Evolutionary conservation across 768 basidiomycete genomes (phyloP).

Genomic region (Pleurotus cornucopiae): DNA sequence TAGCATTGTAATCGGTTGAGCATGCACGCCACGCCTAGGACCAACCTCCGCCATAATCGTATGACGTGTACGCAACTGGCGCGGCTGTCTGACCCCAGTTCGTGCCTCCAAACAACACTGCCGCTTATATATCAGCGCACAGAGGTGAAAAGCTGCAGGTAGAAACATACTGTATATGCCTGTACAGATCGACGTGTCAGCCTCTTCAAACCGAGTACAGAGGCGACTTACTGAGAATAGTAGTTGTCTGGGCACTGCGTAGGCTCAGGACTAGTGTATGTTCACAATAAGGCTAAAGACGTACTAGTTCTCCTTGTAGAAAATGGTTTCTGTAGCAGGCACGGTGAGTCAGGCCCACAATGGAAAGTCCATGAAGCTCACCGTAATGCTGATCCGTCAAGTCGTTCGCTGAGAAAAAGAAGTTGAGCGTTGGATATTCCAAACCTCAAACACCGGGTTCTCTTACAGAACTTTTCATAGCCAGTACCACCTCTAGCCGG

Average conservation of each 20-base stretch:
- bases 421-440: not conserved
- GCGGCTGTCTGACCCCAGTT: constrained; percentile 59
- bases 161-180: constrained; percentile 42
- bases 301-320: constrained; percentile 51
- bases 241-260: constrained; percentile 40
- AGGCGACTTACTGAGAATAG: constrained; percentile 39
- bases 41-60: constrained; percentile 55
- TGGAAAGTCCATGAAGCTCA: constrained; percentile 13
- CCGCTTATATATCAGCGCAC: not conserved
- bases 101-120: constrained; percentile 60
- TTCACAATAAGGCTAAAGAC: constrained; percentile 6
- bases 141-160: not conserved
- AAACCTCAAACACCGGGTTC: too few relatives aligned
- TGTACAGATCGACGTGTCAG: constrained; percentile 12
- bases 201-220: not conserved
- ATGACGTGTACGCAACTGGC: constrained; percentile 56
- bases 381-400: constrained; percentile 41
- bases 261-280: too few relatives aligned
- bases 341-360: constrained; percentile 2
- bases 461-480: constrained; percentile 45
- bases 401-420: constrained; percentile 24
- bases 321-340: constrained; percentile 38
- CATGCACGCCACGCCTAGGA: not conserved
- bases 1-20: not conserved
- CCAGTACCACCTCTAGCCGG: constrained; percentile 37